phyloP scores from a whole-genome alignment of 352 stramenopile species.

The Phytophthora megakarya region DNA sequence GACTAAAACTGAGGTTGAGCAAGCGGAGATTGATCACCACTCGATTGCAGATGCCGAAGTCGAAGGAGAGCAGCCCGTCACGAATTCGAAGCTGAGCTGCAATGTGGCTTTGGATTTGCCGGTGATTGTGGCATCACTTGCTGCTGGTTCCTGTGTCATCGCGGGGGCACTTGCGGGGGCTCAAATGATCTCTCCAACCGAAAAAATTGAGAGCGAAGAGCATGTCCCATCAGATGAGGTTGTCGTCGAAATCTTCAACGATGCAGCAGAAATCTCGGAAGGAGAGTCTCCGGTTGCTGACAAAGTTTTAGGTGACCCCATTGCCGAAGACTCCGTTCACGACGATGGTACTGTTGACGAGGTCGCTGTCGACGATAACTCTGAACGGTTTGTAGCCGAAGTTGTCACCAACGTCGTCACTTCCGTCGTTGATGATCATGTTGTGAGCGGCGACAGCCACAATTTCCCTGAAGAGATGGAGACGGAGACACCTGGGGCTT shows the following conservation, averaged over 20 bases:
- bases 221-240: not conserved
- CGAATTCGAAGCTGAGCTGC: not conserved
- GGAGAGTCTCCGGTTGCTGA: not conserved
- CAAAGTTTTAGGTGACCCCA: not conserved
- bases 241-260: not conserved
- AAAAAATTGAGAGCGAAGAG: not conserved
- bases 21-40: too few species aligned
- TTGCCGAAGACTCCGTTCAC: not conserved
- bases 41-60: not conserved
- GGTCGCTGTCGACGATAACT: not conserved
- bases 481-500: not conserved
- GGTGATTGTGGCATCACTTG: constrained; percentile 22
- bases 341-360: not conserved
- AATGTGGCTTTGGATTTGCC: constrained; percentile 16
- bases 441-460: not conserved
- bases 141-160: constrained; percentile 1
- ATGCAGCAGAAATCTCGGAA: not conserved
- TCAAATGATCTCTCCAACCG: not conserved
- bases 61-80: not conserved
- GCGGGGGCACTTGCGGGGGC: not conserved
- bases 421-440: not conserved
- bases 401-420: not conserved
- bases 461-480: not conserved
- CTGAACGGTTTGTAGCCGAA: not conserved
- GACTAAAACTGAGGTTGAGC: not conserved